Evolutionary conservation across 148 eudicot species (phyloP), one percentile per base, ranked within the genome.

Genomic region (Pouteria glomerata): DNA sequence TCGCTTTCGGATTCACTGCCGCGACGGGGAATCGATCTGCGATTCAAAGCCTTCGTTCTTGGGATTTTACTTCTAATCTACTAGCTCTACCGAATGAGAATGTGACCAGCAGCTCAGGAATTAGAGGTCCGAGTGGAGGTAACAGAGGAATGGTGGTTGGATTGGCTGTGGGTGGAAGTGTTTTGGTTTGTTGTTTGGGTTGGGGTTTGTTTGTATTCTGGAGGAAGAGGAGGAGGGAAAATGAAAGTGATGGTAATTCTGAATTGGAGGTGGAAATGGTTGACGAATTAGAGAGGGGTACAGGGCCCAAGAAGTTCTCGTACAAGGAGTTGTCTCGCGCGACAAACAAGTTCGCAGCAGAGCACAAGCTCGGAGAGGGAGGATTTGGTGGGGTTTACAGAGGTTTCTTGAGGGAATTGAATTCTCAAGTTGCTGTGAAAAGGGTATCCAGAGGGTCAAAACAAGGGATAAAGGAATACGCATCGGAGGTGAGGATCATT

Each of bases 1-100:
- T 71, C 5, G 45, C 41, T 44, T 29, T 60, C 24, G 67, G 74
- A 2, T 59, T 71, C 26, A 59, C 74, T 10, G 74, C 66, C 34
- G 66, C 74, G 11, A 71, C 67, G 18, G 74, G 74, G 19, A 19
- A 8, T n/a, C 0, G 0, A 15, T 18, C 30, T 11, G 74, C 44
- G 24, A 42, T 29, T 3, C 66, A 60, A 26, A 47, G 39, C 2
- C 33, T 71, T 42, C 6, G n/a, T 24, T 57, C 37, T 12, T 71
- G 74, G 74, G n/a, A 21, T 12, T 71, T 71, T 31, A 60, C 8
- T 19, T 44, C 74, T 4, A 71, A 30, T 29, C 6, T 59, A 33
- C 41, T 7, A 59, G 18, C 6, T 59, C n/a, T 12, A 29, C n/a
- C n/a, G 14, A 30, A 50, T 50, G 10, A 18, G 8, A 19, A 59